phyloP scores from a whole-genome alignment of 2,329 filamentous ascomycete genomes.

The Claviceps spartinae region DNA sequence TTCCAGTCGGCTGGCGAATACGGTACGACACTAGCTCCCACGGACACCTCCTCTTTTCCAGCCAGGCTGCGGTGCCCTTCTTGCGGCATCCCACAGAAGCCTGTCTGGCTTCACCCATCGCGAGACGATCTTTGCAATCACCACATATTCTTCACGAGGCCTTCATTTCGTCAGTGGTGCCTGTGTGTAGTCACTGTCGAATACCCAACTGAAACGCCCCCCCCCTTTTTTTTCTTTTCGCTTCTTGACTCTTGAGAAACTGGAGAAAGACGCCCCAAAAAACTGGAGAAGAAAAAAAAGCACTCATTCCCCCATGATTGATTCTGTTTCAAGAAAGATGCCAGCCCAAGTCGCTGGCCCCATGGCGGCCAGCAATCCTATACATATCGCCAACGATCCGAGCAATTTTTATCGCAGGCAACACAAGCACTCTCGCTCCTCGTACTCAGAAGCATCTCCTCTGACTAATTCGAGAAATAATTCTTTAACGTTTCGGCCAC shows the following conservation, averaged over 20 bases:
- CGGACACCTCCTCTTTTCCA: conserved; percentile 5
- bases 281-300: neutral
- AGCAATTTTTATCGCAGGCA: conserved; percentile 25
- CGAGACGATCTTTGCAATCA: conserved; percentile 5
- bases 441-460: conserved; percentile 46
- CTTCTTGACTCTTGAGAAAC: too few relatives aligned
- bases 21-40: conserved; percentile 5
- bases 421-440: conserved; percentile 49
- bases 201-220: too few relatives aligned
- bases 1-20: neutral
- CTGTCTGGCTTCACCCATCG: conserved; percentile 13
- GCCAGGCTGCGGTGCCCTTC: conserved; percentile 10
- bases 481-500: conserved; percentile 45
- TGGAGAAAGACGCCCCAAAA: too few relatives aligned
- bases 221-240: neutral
- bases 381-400: conserved; percentile 24
- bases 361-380: conserved; percentile 24
- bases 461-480: conserved; percentile 42
- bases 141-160: neutral
- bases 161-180: neutral
- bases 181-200: too few relatives aligned
- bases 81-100: conserved; percentile 9
- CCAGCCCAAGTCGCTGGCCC: conserved; percentile 26
- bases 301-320: neutral
- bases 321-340: conserved; percentile 18